These are phyloP conservation scores for Debaryomyces udenii DNA, from an alignment of 1,139 yeast species.

Conservation along the genomic window DNA sequence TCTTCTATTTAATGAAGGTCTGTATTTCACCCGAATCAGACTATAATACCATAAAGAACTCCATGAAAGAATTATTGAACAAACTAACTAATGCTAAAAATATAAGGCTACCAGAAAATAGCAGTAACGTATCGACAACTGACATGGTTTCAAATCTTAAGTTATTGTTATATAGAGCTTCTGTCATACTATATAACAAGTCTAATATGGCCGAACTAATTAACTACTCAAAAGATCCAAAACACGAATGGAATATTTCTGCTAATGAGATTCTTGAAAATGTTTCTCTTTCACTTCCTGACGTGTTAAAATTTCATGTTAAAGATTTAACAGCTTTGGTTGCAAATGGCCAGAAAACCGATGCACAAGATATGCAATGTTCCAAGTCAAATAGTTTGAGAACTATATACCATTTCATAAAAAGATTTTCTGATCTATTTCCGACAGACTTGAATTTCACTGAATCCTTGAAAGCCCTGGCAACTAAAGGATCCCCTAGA, in stretches of 20 bases:
- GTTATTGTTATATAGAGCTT: slow-evolving; percentile 60
- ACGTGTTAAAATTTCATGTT: slow-evolving; percentile 64
- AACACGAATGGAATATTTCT: slow-evolving; percentile 31
- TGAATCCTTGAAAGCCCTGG: slow-evolving; percentile 45
- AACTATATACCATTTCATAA: slow-evolving; percentile 63
- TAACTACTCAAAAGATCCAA: slow-evolving; percentile 42
- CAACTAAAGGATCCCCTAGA: slow-evolving; percentile 55
- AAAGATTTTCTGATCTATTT: slow-evolving; percentile 45
- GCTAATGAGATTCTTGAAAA: slow-evolving; percentile 61
- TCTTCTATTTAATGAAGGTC: slow-evolving; percentile 55
- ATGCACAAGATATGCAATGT: slow-evolving; percentile 6
- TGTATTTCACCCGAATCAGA: slow-evolving; percentile 63
- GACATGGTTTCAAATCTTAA: slow-evolving; percentile 57
- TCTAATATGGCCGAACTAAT: slow-evolving; percentile 63
- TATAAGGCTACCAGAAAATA: slow-evolving; percentile 42
- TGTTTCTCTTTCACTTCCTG: slow-evolving; percentile 65
- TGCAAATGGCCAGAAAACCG: slow-evolving; percentile 19
- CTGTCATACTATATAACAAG: slow-evolving; percentile 65
- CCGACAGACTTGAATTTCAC: slow-evolving; percentile 41
- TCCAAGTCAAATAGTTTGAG: slow-evolving; percentile 39
- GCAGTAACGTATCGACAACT: slow-evolving; percentile 41
- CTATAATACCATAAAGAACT: slow-evolving; percentile 57
- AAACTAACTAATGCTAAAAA: slow-evolving; percentile 57
- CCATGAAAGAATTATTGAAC: slow-evolving; percentile 62
- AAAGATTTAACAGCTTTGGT: slow-evolving; percentile 50